Evolutionary conservation across 192 early-diverging fungal genomes (phyloP).

Genomic region (Gigaspora rosea): DNA sequence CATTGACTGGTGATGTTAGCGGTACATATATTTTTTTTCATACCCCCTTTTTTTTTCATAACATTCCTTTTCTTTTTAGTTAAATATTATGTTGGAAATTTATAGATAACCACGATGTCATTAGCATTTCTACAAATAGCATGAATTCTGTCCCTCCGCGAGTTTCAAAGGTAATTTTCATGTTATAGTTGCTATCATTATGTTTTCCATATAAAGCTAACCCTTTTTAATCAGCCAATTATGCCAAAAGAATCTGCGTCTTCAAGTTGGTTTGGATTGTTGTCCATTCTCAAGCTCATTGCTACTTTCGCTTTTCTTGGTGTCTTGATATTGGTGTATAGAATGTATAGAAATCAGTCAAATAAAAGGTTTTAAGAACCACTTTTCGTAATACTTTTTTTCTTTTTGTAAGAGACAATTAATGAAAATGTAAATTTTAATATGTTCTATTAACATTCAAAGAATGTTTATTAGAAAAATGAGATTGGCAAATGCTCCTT

Average conservation of each 20-base stretch:
- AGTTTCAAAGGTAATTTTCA: conserved; percentile 3
- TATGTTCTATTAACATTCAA: no score
- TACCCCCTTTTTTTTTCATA: neutral
- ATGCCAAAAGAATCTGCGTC: neutral
- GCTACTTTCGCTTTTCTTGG: conserved; percentile 8
- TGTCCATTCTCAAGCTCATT: conserved; percentile 25
- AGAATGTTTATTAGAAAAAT: no score
- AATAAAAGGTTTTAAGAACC: conserved; percentile 28
- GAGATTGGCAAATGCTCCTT: no score
- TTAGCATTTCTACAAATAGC: conserved; percentile 30
- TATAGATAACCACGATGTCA: conserved; percentile 29
- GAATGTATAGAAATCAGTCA: conserved; percentile 29
- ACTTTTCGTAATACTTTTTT: no score
- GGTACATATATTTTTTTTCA: conserved; percentile 50
- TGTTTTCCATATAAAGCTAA: neutral
- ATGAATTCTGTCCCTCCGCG: conserved; percentile 12
- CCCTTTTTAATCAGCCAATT: neutral
- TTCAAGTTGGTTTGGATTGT: conserved; percentile 24
- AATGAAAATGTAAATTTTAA: no score
- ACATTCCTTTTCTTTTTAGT: neutral
- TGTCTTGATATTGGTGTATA: conserved; percentile 16
- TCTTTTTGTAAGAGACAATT: no score
- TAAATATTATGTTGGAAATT: neutral
- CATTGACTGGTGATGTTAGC: conserved; percentile 87
- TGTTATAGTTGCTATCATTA: neutral